Evolutionary conservation across 2,329 filamentous ascomycete species (phyloP).

Genomic region (Grosmannia clavigera): DNA sequence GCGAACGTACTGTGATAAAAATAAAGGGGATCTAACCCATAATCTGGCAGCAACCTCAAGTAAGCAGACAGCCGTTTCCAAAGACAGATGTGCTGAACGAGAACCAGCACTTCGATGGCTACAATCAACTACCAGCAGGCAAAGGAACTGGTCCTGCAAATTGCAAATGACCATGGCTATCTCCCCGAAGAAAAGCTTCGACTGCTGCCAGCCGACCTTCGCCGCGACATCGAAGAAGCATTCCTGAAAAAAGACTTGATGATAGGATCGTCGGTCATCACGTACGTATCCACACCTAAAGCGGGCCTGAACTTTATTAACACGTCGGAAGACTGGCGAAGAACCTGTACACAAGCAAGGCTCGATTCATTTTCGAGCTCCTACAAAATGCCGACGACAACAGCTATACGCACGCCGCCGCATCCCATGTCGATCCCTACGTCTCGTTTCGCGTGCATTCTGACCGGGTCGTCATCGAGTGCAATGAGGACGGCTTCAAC

Average conservation of each 20-base stretch:
- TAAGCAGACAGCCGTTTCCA: not conserved
- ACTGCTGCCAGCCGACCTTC: slow-evolving; percentile 5
- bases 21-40: too few relatives aligned
- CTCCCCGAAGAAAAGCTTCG: slow-evolving; percentile 8
- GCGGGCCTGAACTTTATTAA: not conserved
- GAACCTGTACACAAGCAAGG: slow-evolving; percentile 28
- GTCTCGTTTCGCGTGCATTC: slow-evolving; percentile 24
- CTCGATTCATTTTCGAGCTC: slow-evolving; percentile 38
- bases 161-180: slow-evolving; percentile 14
- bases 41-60: not conserved
- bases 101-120: not conserved
- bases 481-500: slow-evolving; percentile 37
- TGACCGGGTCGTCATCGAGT: slow-evolving; percentile 29
- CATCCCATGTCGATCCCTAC: slow-evolving; percentile 15
- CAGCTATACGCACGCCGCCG: slow-evolving; percentile 19
- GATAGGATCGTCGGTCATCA: slow-evolving; percentile 14
- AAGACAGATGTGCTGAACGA: not conserved
- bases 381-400: slow-evolving; percentile 45
- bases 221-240: slow-evolving; percentile 10
- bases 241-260: slow-evolving; percentile 10
- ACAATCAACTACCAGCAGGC: not conserved
- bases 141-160: slow-evolving; percentile 9
- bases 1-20: too few relatives aligned
- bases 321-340: slow-evolving; percentile 22
- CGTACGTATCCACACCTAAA: slow-evolving; percentile 8